phyloP scores from a whole-genome alignment of 2,329 filamentous ascomycete species.

The Cucurbitaria berberidis region DNA sequence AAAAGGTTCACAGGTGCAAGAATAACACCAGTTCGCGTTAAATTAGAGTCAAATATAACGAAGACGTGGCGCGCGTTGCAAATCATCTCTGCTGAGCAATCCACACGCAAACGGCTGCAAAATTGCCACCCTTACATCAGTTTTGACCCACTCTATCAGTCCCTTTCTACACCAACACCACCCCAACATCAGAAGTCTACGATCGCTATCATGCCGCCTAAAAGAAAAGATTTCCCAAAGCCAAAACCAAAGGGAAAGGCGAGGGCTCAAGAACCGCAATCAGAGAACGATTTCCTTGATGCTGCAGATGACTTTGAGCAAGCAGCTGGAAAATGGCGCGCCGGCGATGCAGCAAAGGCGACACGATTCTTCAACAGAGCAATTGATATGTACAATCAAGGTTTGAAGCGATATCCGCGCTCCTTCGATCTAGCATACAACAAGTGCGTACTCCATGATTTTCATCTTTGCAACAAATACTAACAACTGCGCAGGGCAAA shows the following conservation, averaged over 20 bases:
- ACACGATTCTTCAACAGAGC: constrained; percentile 68
- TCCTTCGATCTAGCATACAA: constrained; percentile 78
- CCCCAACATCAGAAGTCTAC: not conserved
- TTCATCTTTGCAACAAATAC: not conserved
- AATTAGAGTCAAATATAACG: not conserved
- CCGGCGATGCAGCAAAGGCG: constrained; percentile 71
- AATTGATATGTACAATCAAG: constrained; percentile 69
- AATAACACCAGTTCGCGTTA: not conserved
- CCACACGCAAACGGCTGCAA: not conserved
- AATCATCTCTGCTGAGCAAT: not conserved
- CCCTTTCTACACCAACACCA: not conserved
- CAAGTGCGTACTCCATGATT: constrained; percentile 58
- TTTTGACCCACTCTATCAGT: not conserved
- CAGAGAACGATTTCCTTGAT: constrained; percentile 71
- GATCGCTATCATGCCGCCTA: constrained; percentile 33
- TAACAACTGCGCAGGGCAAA: constrained; percentile 61
- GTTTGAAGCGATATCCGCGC: constrained; percentile 63
- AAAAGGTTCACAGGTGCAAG: not conserved
- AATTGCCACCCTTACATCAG: not conserved
- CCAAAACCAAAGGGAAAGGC: constrained; percentile 39
- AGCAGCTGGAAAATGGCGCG: constrained; percentile 75
- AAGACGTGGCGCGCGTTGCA: not conserved
- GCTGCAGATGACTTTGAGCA: constrained; percentile 73
- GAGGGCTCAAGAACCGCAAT: constrained; percentile 59
- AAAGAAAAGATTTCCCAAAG: constrained; percentile 39